Evolutionary conservation across 495 filamentous ascomycete species (phyloP), one percentile per base, ranked within the genome.

Genomic region (Usnea hakonensis): DNA sequence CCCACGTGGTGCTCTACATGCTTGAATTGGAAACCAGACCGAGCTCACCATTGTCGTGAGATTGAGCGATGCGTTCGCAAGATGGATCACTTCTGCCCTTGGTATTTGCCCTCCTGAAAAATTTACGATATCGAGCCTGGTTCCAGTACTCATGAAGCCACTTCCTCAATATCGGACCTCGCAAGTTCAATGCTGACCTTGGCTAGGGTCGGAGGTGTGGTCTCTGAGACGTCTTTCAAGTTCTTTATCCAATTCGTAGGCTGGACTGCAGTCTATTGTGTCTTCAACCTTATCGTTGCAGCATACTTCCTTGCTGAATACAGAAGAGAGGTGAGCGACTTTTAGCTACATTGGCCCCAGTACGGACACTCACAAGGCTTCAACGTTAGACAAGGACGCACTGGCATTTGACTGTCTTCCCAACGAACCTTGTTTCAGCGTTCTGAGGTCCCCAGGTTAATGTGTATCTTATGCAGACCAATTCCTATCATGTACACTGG

Each of bases 1-100:
- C 92, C 92, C 0, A 81, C 80, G 32, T 97, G 88, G 82, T 97
- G 92, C 74, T 81, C 82, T 11, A 78, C 78, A 56, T 97, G 92
- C 72, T 80, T 79, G 58, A 87, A 85, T 63, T 96, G 87, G 81
- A 96, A 96, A 69, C 83, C 86, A 6, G 92, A 96, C 67, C 78
- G 92, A 33, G 79, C 87, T 3, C 91, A 95, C 66, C 92, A 97
- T 73, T 92, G 87, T 70, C 85, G 86, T 46, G 88, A 94, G 67
- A 75, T 91, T 16, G 84, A 84, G 52, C 78, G 91, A 37, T 97
- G 92, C 73, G 86, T 93, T 35, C 76, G 78, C 36, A 93, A 90
- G 67, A 93, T 96, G 88, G 92, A 97, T 66, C 92, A 97, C 71
- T 96, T 90, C 67, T 97, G 92, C 72, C 92, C 92, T 1, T 97